A percentile compares a stretch with the other conserved stretches of the same genome.
phyloP scores from a whole-genome alignment of 768 basidiomycete genomes.

The Trametes maxima region DNA sequence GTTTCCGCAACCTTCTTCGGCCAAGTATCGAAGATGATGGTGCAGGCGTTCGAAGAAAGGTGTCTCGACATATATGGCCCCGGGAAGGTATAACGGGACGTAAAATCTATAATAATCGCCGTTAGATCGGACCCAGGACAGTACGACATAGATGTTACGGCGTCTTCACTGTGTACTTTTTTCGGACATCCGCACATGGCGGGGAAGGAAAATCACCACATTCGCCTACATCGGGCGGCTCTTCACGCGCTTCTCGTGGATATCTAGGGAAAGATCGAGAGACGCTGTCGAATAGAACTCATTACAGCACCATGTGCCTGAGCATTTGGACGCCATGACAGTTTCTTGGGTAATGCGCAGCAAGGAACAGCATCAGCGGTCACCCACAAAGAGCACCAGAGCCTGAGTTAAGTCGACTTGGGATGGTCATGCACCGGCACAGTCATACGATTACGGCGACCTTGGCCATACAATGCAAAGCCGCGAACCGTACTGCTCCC shows the following conservation, averaged over 20 bases:
- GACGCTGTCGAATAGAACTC: neutral
- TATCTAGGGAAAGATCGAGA: neutral
- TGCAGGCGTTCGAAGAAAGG: conserved; percentile 88
- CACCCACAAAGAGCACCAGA: conserved; percentile 3
- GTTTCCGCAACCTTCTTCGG: conserved; percentile 87
- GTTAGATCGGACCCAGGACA: neutral
- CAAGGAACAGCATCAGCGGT: neutral
- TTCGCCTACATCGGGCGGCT: too few species aligned
- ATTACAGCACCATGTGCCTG: too few species aligned
- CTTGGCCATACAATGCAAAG: neutral
- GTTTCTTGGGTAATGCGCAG: neutral
- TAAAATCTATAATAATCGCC: neutral
- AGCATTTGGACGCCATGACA: neutral
- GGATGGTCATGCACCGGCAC: too few species aligned
- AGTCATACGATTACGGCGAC: neutral
- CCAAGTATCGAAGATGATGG: conserved; percentile 86
- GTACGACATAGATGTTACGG: too few species aligned
- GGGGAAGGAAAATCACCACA: neutral
- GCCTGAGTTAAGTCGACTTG: neutral
- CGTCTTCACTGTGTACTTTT: too few species aligned
- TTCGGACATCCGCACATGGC: too few species aligned
- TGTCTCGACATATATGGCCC: conserved; percentile 73
- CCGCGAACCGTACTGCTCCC: neutral
- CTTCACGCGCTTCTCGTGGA: too few species aligned
- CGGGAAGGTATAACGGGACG: conserved; percentile 23